Conservation (phyloP, 768 basidiomycete genomes). For the Psilocybe subaeruginosa region DNA sequence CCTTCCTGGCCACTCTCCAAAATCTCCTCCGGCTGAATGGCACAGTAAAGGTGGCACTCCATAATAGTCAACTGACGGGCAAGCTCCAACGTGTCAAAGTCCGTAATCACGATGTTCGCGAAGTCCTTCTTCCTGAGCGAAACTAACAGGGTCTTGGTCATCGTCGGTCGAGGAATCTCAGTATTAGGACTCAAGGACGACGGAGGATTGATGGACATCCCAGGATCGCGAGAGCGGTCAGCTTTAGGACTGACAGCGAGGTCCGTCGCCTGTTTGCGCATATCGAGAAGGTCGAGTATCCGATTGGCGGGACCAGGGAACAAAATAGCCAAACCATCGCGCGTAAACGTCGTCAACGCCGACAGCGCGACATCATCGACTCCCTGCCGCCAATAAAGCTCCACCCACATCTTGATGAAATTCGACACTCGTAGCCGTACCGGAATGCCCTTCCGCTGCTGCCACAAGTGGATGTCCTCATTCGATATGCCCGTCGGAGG, state of each 20-base stretch:
- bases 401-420: slow-evolving; percentile 93
- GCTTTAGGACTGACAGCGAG: slow-evolving; percentile 56
- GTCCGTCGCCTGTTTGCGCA: slow-evolving; percentile 53
- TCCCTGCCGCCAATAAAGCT: slow-evolving; percentile 83
- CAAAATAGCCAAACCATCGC: slow-evolving; percentile 59
- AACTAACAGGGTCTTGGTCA: slow-evolving; percentile 77
- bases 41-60: slow-evolving; percentile 87
- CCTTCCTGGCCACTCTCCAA: slow-evolving; percentile 81
- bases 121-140: slow-evolving; percentile 71
- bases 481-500: slow-evolving; percentile 60
- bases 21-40: slow-evolving; percentile 87
- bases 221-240: slow-evolving; percentile 73
- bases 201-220: slow-evolving; percentile 73
- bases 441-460: slow-evolving; percentile 85
- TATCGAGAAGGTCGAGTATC: slow-evolving; percentile 67
- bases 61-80: slow-evolving; percentile 93
- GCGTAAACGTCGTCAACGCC: slow-evolving; percentile 60
- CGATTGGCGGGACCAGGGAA: slow-evolving; percentile 75
- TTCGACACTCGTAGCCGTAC: slow-evolving; percentile 91
- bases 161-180: slow-evolving; percentile 85
- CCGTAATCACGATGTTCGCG: slow-evolving; percentile 68
- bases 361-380: slow-evolving; percentile 70
- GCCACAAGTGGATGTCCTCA: slow-evolving; percentile 75
- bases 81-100: slow-evolving; percentile 91
- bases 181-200: slow-evolving; percentile 42